These are phyloP conservation scores for Leptographium wingfieldii DNA, from an alignment of 2,329 filamentous ascomycete genomes.

Conservation along the genomic window DNA sequence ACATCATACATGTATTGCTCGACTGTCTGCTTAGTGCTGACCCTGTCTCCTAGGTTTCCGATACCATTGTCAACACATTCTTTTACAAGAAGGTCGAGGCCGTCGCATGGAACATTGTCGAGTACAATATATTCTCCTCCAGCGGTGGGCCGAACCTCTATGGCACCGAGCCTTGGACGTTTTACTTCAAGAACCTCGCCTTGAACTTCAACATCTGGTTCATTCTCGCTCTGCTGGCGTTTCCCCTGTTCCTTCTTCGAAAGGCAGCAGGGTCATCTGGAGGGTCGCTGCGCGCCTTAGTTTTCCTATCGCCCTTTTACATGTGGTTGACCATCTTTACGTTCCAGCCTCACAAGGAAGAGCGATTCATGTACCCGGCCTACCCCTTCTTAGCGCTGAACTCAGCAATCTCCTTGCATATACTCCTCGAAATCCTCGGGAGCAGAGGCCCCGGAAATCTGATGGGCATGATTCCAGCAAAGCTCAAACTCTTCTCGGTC, in stretches of 20 bases:
- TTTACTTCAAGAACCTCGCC: conserved; percentile 81
- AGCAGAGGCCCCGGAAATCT: conserved; percentile 54
- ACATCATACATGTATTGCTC: conserved; percentile 1
- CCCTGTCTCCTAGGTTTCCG: not conserved
- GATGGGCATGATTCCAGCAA: conserved; percentile 58
- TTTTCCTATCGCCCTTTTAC: conserved; percentile 80
- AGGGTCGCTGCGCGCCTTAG: conserved; percentile 56
- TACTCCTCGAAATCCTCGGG: conserved; percentile 63
- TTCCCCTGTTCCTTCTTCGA: conserved; percentile 66
- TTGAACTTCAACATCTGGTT: conserved; percentile 98
- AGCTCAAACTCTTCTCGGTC: conserved; percentile 59
- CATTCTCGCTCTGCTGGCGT: conserved; percentile 57
- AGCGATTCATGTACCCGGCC: conserved; percentile 95
- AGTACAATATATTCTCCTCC: conserved; percentile 85
- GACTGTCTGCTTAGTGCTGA: conserved; percentile 9
- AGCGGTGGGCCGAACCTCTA: conserved; percentile 81
- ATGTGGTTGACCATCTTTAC: conserved; percentile 91
- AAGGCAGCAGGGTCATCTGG: conserved; percentile 49
- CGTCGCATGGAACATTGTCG: conserved; percentile 84
- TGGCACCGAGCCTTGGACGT: conserved; percentile 92
- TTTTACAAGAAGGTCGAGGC: conserved; percentile 72
- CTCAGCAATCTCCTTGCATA: conserved; percentile 72
- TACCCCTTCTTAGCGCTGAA: conserved; percentile 88
- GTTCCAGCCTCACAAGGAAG: conserved; percentile 89
- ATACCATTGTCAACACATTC: conserved; percentile 55